Evolutionary conservation across 768 basidiomycete genomes (phyloP).

Genomic region (Tylopilus sp.): DNA sequence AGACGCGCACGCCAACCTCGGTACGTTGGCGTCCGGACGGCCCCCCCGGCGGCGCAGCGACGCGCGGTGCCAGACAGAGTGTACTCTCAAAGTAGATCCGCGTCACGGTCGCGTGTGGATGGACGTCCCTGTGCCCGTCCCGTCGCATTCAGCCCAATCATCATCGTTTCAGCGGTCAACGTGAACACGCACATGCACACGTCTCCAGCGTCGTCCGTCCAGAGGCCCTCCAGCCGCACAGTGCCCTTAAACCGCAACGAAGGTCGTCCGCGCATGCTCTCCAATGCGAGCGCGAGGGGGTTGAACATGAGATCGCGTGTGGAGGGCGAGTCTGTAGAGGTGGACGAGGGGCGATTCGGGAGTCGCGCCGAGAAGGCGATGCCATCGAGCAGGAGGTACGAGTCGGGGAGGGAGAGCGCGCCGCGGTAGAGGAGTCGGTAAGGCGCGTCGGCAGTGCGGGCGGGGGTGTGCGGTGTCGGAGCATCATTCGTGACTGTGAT

Average conservation of each 20-base stretch:
- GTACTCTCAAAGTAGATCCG: conserved; percentile 68
- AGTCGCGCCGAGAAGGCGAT: conserved; percentile 61
- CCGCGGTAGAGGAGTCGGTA: conserved; percentile 72
- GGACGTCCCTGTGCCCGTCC: conserved; percentile 76
- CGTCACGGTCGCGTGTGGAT: conserved; percentile 59
- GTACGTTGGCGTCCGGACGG: conserved; percentile 32
- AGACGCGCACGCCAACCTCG: conserved; percentile 59
- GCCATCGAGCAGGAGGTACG: conserved; percentile 68
- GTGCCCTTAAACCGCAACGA: conserved; percentile 57
- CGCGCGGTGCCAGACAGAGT: conserved; percentile 50
- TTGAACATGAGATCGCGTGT: conserved; percentile 52
- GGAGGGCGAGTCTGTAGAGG: conserved; percentile 29
- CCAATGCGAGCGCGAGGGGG: conserved; percentile 66
- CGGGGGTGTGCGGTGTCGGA: no score
- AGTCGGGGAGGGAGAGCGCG: conserved; percentile 69
- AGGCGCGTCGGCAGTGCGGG: background rate
- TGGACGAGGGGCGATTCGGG: conserved; percentile 25
- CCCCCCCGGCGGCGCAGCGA: conserved; percentile 17
- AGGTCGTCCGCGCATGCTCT: conserved; percentile 77
- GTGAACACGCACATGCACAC: conserved; percentile 47
- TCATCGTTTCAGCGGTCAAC: no score
- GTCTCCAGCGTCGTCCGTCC: conserved; percentile 56
- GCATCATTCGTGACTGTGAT: conserved; percentile 17
- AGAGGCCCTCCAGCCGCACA: conserved; percentile 50
- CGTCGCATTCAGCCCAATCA: no score